Evolutionary conservation across 2,329 filamentous ascomycete genomes (phyloP), one percentile per base, ranked within the genome.

Genomic region (Pseudogymnoascus sp.): DNA sequence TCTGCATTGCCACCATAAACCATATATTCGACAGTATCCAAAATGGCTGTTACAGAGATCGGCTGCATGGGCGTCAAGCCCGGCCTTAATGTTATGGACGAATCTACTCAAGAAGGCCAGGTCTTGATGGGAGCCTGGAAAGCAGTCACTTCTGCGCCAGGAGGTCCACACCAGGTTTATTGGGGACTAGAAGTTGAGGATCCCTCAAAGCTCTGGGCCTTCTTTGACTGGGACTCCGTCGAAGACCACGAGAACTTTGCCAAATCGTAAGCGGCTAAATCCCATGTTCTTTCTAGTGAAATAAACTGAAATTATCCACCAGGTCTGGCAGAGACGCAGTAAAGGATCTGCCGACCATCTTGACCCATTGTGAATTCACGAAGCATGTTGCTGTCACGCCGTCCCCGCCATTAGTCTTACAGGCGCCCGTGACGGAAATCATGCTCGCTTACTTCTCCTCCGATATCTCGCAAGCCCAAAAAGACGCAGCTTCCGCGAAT

Each of bases 221-320:
- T 72, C 28, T 71, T 72, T 12, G 70, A 70, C 38, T 72, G 69
- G 64, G 67, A 69, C 23, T 69, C 69, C 0, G 42, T 71, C 3
- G 69, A 69, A 31, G 65, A 69, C 31, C 70, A 72, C 40, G 25
- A 66, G 25, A 63, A 60, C 1, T 71, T 70, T 14, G 66, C 67
- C 3, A 63, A 68, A 46, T 59, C 63, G 69, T 69, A 60, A 28
- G 67, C 65, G 28, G 25, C 23, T 16, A 31, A 49, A 9, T 1
- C 5, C 2, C 25, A 18, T 9, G 5, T 7, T 18, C n/a, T 21
- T 5, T 49, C 5, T 7, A 21, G 5, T 42, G 40, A n/a, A 34
- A 62, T 36, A 60, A n/a, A 38, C 38, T 56, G 34, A 59, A 18
- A 5, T 11, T 31, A 31, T 31, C 2, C 31, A 42, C 2, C 34